Percentiles rank a stretch among this genome's conserved stretches.
Conservation (phyloP, 192 early-diverging fungal species). For the Backusella luteola region DNA sequence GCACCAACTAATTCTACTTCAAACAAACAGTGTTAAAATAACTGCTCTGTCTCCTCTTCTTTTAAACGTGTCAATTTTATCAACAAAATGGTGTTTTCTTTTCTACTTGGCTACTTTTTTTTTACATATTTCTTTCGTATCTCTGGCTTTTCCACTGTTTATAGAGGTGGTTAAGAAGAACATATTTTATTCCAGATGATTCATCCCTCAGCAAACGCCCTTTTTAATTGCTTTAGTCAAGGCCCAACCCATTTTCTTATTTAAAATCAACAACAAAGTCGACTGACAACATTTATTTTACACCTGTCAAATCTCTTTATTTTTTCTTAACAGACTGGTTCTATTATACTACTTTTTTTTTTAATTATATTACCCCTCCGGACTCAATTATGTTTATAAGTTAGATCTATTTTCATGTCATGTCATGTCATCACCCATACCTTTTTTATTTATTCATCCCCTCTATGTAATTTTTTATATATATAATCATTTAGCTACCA, state of each 20-base stretch:
- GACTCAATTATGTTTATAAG: constrained; percentile 6
- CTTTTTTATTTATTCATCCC: constrained; percentile 1
- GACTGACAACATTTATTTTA: neutral
- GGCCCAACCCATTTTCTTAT: neutral
- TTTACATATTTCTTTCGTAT: neutral
- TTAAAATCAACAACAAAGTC: neutral
- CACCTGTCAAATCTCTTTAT: neutral
- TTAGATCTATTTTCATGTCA: constrained; percentile 5
- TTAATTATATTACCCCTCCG: neutral
- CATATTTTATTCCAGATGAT: constrained; percentile 3
- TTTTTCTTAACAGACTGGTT: neutral
- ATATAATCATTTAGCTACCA: constrained; percentile 6
- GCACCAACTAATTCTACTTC: neutral
- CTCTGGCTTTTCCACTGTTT: constrained; percentile 7
- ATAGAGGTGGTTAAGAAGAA: constrained; percentile 5
- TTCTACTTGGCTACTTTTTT: neutral
- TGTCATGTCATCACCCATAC: constrained; percentile 1
- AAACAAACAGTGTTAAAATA: neutral
- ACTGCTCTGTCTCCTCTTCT: neutral
- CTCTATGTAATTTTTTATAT: neutral
- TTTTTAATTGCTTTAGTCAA: neutral
- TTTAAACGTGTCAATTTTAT: neutral
- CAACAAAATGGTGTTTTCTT: neutral
- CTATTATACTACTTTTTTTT: neutral
- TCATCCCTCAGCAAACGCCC: neutral